Evolutionary conservation across 257 asterid species (phyloP).

Genomic region (Handroanthus guayacan): DNA sequence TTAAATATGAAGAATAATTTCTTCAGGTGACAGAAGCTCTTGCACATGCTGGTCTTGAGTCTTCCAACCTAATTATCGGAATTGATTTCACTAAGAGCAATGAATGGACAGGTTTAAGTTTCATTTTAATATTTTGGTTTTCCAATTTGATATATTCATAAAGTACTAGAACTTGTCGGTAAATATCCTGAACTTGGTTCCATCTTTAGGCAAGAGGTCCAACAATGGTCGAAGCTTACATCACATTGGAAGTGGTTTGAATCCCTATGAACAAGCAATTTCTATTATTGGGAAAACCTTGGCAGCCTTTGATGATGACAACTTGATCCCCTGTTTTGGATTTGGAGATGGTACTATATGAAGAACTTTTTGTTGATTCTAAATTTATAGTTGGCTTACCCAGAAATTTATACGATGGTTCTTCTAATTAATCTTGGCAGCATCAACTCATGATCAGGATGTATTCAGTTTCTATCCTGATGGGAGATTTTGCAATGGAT

Average conservation of each 20-base stretch:
- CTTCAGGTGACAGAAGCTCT: conserved; percentile 89
- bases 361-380: conserved; percentile 23
- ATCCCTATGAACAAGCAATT: conserved; percentile 93
- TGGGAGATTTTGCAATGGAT: conserved; percentile 81
- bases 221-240: conserved; percentile 75
- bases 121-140: neutral
- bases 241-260: conserved; percentile 65
- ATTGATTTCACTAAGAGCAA: conserved; percentile 97
- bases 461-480: conserved; percentile 80
- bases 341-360: conserved; percentile 83
- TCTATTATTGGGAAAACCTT: conserved; percentile 91
- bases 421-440: conserved; percentile 52
- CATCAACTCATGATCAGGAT: conserved; percentile 88
- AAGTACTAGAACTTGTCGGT: neutral
- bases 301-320: conserved; percentile 93
- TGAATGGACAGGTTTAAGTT: conserved; percentile 87
- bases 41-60: conserved; percentile 90
- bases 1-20: conserved; percentile 26
- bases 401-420: neutral
- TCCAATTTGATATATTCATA: neutral
- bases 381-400: conserved; percentile 11
- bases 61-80: conserved; percentile 92
- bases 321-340: conserved; percentile 93
- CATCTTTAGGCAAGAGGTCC: conserved; percentile 72
- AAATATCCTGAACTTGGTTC: conserved; percentile 42